Evolutionary conservation across 331 rosid genomes (phyloP), one percentile per base, ranked within the genome.

Genomic region (Cydonia oblonga): DNA sequence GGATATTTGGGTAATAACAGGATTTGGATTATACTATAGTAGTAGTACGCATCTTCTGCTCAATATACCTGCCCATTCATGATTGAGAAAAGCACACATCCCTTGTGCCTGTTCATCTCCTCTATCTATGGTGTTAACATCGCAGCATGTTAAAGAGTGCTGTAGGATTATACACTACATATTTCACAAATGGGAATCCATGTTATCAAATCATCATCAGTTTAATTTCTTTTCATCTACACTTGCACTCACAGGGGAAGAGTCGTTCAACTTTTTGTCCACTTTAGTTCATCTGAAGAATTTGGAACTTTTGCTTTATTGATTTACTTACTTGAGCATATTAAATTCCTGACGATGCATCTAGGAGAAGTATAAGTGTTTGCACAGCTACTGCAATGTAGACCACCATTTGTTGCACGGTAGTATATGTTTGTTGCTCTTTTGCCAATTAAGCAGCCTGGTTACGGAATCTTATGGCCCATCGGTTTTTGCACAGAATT

Each of bases 401-500:
- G 28, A 24, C 25, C 23, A 2, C 7, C 30, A 40, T 26, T 49
- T 68, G 44, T 68, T 68, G 42, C 9, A 28, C 10, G 3, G 40
- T 62, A 62, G 8, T 29, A 6, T 35, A 4, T 9, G 22, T 25
- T 26, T n/a, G 2, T 30, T 6, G 29, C 46, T 28, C 7, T 69
- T 68, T 69, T 7, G 20, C 14, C 29, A 69, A 53, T 52, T 69
- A 54, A 54, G 23, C 7, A 32, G 3, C 16, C 28, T 64, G 18
- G 28, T 32, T 59, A 4, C 15, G 3, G 69, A 26, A 23, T 32
- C 52, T 64, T 63, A 32, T 22, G 26, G 61, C 29, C 70, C 26
- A 13, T 22, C 25, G 9, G 11, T 10, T 73, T 73, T 44, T 73
- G 23, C 53, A 64, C 82, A 90, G 96, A 90, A 86, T 81, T 90